A percentile compares a stretch with the other conserved stretches of the same genome.
Conservation (phyloP, 2,329 filamentous ascomycete species). For the Cordyceps cicadae region DNA sequence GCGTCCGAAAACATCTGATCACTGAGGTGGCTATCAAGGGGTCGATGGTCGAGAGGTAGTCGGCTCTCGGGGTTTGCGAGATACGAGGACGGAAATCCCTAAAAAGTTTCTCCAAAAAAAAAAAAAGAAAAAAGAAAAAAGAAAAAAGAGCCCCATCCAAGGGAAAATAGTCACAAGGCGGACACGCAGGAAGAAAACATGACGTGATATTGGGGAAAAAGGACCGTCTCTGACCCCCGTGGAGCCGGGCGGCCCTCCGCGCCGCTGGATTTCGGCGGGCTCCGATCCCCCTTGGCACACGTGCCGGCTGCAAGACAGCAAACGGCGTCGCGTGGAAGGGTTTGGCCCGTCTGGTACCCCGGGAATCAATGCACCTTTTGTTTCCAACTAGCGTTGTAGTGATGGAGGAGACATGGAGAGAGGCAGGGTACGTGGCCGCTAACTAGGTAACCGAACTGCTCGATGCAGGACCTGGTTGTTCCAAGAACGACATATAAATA, state of each 20-base stretch:
- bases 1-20: not conserved
- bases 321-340: not conserved
- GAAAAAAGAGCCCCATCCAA: not conserved
- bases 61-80: not conserved
- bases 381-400: not conserved
- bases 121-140: too few species aligned
- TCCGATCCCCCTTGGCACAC: conserved; percentile 14
- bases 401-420: not conserved
- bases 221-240: not conserved
- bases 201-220: not conserved
- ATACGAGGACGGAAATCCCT: not conserved
- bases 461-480: not conserved
- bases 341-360: not conserved
- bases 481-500: not conserved
- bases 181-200: not conserved
- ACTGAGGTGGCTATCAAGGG: not conserved
- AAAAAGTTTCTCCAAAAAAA: not conserved
- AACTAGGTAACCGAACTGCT: not conserved
- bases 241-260: conserved; percentile 14
- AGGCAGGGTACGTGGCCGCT: not conserved
- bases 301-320: not conserved
- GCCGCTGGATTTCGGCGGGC: conserved; percentile 22
- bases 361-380: not conserved
- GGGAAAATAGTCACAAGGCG: not conserved
- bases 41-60: not conserved